phyloP scores from a whole-genome alignment of 495 filamentous ascomycete species.

The Neurospora sp. region DNA sequence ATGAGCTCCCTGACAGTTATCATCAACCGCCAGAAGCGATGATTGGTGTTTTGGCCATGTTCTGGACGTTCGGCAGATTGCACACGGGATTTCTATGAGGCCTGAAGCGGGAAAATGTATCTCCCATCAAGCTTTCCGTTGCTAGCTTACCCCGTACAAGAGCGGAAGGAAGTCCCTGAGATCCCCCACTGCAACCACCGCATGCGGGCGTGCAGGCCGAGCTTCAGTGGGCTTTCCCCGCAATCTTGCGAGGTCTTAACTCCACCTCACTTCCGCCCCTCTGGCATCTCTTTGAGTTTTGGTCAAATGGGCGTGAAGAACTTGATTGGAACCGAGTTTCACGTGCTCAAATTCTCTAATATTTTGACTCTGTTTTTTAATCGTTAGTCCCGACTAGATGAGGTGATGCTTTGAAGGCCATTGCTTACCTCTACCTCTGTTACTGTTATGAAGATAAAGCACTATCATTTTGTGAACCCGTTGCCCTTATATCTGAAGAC shows the following conservation, averaged over 20 bases:
- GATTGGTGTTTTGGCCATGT: neutral
- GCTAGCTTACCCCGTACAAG: neutral
- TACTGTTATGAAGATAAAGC: neutral
- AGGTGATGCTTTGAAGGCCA: neutral
- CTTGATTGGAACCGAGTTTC: neutral
- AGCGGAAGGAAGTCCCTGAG: neutral
- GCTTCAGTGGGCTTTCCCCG: neutral
- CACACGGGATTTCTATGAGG: neutral
- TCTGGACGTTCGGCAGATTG: neutral
- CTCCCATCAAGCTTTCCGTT: neutral
- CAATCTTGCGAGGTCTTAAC: neutral
- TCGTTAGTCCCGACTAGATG: too few relatives aligned
- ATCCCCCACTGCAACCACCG: neutral
- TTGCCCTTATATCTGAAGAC: neutral
- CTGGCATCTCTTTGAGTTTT: neutral
- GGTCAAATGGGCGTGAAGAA: neutral
- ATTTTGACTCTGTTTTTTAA: neutral
- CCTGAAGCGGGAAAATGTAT: neutral
- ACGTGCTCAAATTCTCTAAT: neutral
- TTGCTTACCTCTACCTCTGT: neutral
- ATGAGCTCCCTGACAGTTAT: neutral
- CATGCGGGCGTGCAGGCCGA: neutral
- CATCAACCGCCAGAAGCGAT: neutral
- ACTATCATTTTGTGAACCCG: neutral
- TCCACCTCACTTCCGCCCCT: neutral